Percentiles rank a stretch among this genome's conserved stretches.
These are phyloP conservation scores for Iberis pinnata DNA, from an alignment of 345 rosid species.

Conservation along the genomic window DNA sequence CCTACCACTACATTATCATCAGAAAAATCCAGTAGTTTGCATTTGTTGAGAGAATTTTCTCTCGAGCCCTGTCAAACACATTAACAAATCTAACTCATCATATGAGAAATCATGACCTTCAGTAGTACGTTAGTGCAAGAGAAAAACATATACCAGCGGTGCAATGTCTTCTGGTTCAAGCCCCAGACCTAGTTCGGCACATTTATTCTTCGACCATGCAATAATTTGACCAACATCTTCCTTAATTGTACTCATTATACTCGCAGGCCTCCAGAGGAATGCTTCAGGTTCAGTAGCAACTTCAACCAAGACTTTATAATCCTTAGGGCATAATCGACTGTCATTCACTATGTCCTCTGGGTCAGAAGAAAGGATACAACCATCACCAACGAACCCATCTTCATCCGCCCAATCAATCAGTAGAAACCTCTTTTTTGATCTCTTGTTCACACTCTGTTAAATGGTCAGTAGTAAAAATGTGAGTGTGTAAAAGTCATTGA, in stretches of 20 bases:
- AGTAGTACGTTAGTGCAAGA: no score
- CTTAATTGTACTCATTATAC: not conserved
- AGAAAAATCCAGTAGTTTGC: no score
- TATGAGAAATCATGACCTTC: no score
- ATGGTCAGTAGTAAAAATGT: not conserved
- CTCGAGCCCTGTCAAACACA: no score
- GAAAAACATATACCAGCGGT: no score
- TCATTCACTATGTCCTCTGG: not conserved
- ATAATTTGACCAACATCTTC: no score
- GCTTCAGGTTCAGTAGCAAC: not conserved
- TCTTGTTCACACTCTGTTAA: constrained; percentile 1
- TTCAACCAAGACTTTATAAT: not conserved
- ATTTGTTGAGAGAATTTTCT: no score
- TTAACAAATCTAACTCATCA: no score
- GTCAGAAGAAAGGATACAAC: not conserved
- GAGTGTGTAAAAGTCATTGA: not conserved
- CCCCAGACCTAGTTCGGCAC: no score
- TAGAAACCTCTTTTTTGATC: not conserved
- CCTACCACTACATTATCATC: no score
- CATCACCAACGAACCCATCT: not conserved
- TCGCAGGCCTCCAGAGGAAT: not conserved
- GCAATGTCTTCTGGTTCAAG: no score
- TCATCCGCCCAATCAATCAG: not conserved
- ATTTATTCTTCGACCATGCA: no score
- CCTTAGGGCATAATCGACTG: not conserved